Conservation (phyloP, 1,139 yeast species). For the Geotrichum carabidarum region DNA sequence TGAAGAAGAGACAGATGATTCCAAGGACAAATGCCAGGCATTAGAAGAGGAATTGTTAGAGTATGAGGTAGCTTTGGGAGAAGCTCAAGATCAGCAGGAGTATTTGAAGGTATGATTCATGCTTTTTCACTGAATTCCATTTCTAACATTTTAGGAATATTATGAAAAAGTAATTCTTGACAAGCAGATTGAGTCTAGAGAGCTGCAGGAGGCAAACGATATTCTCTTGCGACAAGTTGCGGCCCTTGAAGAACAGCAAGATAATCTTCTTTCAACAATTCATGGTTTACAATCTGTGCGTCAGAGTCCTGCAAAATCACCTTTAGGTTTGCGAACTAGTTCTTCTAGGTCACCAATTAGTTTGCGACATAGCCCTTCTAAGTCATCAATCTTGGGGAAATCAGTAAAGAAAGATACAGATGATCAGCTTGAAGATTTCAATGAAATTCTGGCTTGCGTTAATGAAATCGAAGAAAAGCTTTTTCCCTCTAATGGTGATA, state of each 20-base stretch:
- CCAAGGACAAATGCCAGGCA: constrained; percentile 1
- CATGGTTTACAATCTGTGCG: not conserved
- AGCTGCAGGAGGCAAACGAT: constrained; percentile 10
- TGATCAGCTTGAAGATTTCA: not conserved
- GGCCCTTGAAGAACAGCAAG: constrained; percentile 8
- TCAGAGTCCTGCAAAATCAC: not conserved
- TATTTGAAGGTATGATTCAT: constrained; percentile 4
- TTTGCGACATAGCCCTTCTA: too few species aligned
- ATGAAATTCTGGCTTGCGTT: not conserved
- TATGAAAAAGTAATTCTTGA: constrained; percentile 10
- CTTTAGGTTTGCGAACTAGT: not conserved
- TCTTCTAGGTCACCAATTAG: not conserved
- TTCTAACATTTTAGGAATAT: constrained; percentile 7
- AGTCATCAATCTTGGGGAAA: too few species aligned
- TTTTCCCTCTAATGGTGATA: not conserved
- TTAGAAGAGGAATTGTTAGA: constrained; percentile 10
- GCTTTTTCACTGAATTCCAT: not conserved
- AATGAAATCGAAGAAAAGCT: not conserved
- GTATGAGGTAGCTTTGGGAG: constrained; percentile 11
- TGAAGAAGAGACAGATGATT: constrained; percentile 12
- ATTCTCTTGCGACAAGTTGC: constrained; percentile 4
- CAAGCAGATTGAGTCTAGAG: constrained; percentile 10
- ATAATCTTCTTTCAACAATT: not conserved
- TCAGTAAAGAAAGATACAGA: not conserved
- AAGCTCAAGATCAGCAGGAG: constrained; percentile 10